Base-by-base conservation (phyloP, 129 eudicot species). In the Dittrichia graveolens region DNA sequence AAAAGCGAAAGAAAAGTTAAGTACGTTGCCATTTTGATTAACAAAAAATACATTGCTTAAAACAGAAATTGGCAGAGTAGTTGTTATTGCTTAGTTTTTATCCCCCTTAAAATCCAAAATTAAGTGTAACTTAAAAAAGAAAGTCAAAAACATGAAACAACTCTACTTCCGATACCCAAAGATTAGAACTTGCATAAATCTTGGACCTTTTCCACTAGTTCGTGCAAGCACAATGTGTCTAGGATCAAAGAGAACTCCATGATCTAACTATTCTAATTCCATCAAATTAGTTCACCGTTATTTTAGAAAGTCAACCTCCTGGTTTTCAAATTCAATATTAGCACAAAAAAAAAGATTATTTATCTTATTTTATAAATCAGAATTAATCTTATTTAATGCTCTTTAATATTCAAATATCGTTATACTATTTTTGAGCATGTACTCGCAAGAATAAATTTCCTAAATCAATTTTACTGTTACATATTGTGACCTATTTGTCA, bases 201-300 rank as follows among this genome's bases (percentile, higher is more conserved):
- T 66, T 65, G 74, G 38, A 66, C 52, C 54, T 49, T 77, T 58
- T 60, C 61, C 16, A 39, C 39, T 68, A 16, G 18, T 45, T 46
- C 68, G 68, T 66, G 68, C 74, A 64, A 42, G 71, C 62, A 46
- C 68, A 69, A 69, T 76, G 80, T 38, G 68, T 66, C 14, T 48
- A 59, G n/a, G 24, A 40, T 67, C 18, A 37, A 38, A 46, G 9
- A 63, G 31, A 62, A 14, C 71, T 12, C 71, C 39, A 59, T 75
- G 47, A 65, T 42, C 54, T 24, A 52, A 42, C 4, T 48, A 53
- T 49, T 47, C 31, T 24, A 24, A 47, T 35, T 35, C 0, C 24
- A 35, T 7, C 42, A 34, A 67, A 67, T 24, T 24, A 24, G 31
- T 24, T 24, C 31, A 24, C 31, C 31, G 31, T 24, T 24, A 35